Evolutionary conservation across 257 asterid species (phyloP), one percentile per base, ranked within the genome.

Genomic region (Capsicum chinense): DNA sequence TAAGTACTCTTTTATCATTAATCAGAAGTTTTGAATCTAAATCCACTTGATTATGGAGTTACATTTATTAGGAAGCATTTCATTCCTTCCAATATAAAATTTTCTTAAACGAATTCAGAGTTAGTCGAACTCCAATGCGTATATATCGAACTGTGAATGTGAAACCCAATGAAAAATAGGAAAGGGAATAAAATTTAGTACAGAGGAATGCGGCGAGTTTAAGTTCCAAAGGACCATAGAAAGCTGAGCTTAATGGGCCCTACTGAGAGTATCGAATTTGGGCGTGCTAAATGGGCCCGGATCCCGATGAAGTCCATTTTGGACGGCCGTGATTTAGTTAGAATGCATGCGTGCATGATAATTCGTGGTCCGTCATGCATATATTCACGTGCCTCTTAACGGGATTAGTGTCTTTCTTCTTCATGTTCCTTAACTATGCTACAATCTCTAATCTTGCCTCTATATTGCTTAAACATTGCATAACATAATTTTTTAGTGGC

Each of bases 151-250:
- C 33, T 26, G 33, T 26, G 33, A 26, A 26, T 26, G 33, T 26
- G 33, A 26, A 26, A 26, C 33, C 2, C 33, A 26, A 26, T 1
- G 1, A 26, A 26, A 26, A 26, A 26, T 26, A 26, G 33, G 33
- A 26, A 26, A 1, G 33, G 44, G 44, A 39, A 39, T 39, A 39
- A 39, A 39, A 39, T 39, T 39, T 39, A 59, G 59, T 52, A 11
- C 39, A 83, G 64, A 69, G 62, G 42, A 83, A 83, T 88, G 91
- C 92, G 94, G 90, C 92, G 90, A 88, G 84, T 88, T 89, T 86
- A 86, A 87, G 90, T 90, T 85, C 92, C 92, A 86, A 88, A 86
- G 89, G 71, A 78, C 92, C 84, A 66, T 81, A 52, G 57, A 81
- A 26, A 63, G 84, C 76, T 19, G 84, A 56, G 59, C 76, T 42